Conservation (phyloP, 176 grass and related monocot genomes). For the Melocanna baccifera region DNA sequence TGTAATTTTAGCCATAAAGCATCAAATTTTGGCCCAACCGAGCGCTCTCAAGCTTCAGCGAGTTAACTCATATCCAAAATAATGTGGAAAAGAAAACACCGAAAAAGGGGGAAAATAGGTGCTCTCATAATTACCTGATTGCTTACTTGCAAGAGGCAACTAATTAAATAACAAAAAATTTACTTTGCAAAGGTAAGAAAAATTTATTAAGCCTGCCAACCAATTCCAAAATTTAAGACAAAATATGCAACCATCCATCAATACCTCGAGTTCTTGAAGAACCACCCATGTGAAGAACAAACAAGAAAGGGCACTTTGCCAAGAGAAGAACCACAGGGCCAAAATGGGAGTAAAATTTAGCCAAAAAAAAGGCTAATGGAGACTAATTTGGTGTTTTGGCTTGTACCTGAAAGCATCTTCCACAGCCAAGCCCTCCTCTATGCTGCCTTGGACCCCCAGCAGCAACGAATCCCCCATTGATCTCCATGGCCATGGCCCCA, state of each 20-base stretch:
- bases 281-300: neutral
- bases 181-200: neutral
- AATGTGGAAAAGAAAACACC: neutral
- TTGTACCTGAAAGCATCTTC: constrained; percentile 67
- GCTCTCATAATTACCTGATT: neutral
- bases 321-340: neutral
- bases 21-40: too few species aligned
- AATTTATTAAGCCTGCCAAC: neutral
- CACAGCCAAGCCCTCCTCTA: constrained; percentile 63
- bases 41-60: neutral
- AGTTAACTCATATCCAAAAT: neutral
- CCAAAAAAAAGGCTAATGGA: neutral
- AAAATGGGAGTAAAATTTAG: neutral
- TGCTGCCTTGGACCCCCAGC: constrained; percentile 47
- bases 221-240: neutral
- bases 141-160: neutral
- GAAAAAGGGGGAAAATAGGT: neutral
- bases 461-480: constrained; percentile 64
- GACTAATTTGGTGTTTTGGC: too few species aligned
- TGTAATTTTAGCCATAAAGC: too few species aligned
- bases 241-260: neutral
- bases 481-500: constrained; percentile 60
- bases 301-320: neutral
- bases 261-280: neutral
- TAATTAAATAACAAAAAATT: neutral